Percentiles rank a stretch among this genome's conserved stretches.
Evolutionary conservation across 768 basidiomycete genomes (phyloP).

Genomic region (Exidia glandulosa): DNA sequence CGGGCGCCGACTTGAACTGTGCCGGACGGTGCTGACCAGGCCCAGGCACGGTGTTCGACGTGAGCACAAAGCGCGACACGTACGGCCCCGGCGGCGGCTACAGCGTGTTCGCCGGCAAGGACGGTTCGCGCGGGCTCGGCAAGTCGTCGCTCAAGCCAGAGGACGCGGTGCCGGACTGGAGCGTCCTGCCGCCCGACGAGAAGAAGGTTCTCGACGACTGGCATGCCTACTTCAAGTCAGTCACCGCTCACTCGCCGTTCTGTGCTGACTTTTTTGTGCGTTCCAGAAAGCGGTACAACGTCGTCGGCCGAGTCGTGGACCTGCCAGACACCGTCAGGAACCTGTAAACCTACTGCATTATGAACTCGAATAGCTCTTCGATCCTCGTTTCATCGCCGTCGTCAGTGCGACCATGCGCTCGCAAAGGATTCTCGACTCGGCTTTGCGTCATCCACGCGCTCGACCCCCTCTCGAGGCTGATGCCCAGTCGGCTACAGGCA

Average conservation of each 20-base stretch:
- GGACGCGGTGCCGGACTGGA: constrained; percentile 84
- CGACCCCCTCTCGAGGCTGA: too few species aligned
- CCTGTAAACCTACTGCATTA: too few species aligned
- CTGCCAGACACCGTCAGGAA: constrained; percentile 28
- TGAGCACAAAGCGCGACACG: constrained; percentile 71
- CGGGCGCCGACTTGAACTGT: constrained; percentile 3
- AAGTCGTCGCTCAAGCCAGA: constrained; percentile 78
- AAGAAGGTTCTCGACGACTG: constrained; percentile 78
- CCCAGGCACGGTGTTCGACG: constrained; percentile 82
- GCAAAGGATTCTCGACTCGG: too few species aligned
- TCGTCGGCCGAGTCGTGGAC: constrained; percentile 67
- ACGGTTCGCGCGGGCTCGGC: constrained; percentile 81
- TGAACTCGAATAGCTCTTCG: too few species aligned
- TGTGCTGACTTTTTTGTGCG: neutral
- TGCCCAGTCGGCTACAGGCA: too few species aligned
- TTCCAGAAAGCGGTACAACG: constrained; percentile 71
- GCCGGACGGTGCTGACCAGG: neutral
- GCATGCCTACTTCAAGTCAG: constrained; percentile 71
- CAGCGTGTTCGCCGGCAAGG: constrained; percentile 85
- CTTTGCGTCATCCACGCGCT: too few species aligned
- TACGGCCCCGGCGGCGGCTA: constrained; percentile 79
- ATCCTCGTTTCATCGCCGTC: too few species aligned
- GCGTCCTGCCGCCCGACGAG: constrained; percentile 57
- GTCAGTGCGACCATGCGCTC: too few species aligned
- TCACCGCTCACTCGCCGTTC: neutral